phyloP scores from a whole-genome alignment of 805 yeast genomes.

The Hanseniaspora clermontiae region DNA sequence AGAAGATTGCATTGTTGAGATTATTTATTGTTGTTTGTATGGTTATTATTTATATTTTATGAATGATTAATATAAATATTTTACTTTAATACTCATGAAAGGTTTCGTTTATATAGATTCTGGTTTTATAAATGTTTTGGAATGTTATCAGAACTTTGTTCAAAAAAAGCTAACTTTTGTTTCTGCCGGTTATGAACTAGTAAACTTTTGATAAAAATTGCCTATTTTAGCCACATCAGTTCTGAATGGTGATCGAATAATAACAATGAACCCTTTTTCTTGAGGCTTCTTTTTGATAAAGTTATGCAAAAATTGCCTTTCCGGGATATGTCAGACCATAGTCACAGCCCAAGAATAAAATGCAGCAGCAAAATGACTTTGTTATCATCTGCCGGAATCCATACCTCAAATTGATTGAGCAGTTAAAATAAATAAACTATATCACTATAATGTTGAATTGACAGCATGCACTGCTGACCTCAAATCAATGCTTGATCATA shows the following conservation, averaged over 20 bases:
- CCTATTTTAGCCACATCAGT: neutral
- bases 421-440: neutral
- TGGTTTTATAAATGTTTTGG: neutral
- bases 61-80: neutral
- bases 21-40: neutral
- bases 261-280: too few relatives aligned
- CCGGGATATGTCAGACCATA: neutral
- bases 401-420: neutral
- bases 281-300: too few relatives aligned
- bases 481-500: slow-evolving; percentile 5
- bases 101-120: neutral
- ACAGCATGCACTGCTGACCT: too few relatives aligned
- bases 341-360: too few relatives aligned
- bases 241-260: neutral
- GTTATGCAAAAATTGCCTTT: too few relatives aligned
- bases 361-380: too few relatives aligned
- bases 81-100: neutral
- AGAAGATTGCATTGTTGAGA: slow-evolving; percentile 11
- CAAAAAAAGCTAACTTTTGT: too few relatives aligned
- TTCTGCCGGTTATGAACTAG: neutral
- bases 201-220: neutral
- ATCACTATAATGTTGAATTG: too few relatives aligned
- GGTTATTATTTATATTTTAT: slow-evolving; percentile 3
- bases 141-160: neutral
- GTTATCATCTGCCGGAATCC: too few relatives aligned